Conservation (phyloP, 371 early-diverging fungal species). For the Haplosporangium sp. region DNA sequence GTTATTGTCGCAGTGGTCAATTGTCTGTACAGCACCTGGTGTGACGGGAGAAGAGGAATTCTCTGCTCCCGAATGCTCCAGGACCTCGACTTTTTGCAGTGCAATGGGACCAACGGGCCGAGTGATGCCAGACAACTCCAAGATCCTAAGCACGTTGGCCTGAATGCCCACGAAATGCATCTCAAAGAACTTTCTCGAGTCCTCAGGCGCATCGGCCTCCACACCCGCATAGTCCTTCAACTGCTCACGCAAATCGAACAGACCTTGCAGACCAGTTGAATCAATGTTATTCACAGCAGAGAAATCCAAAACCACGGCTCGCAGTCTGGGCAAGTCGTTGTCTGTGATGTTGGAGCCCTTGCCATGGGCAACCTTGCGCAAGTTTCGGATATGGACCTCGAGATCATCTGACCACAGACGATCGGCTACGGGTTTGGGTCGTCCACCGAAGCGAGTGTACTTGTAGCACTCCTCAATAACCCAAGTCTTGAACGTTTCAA, state of each 20-base stretch:
- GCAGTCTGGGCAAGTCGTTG: conserved; percentile 62
- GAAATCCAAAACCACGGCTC: conserved; percentile 83
- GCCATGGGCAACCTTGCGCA: conserved; percentile 41
- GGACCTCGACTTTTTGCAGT: conserved; percentile 28
- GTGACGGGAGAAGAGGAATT: neutral
- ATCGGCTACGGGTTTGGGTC: conserved; percentile 24
- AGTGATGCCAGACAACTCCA: conserved; percentile 57
- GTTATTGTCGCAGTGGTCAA: neutral
- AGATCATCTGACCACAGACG: conserved; percentile 43
- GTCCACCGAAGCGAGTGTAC: conserved; percentile 48
- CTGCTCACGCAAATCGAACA: conserved; percentile 69
- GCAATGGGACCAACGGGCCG: conserved; percentile 49
- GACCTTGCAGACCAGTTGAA: conserved; percentile 79
- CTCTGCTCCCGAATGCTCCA: conserved; percentile 7
- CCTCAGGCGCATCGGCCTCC: conserved; percentile 54
- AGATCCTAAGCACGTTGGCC: conserved; percentile 40
- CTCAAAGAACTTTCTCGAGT: conserved; percentile 36
- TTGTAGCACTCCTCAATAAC: conserved; percentile 58
- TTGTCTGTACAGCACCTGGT: neutral
- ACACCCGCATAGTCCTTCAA: conserved; percentile 63
- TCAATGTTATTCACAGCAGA: conserved; percentile 84
- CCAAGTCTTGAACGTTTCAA: conserved; percentile 61
- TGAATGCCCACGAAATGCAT: conserved; percentile 54
- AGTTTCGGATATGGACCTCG: conserved; percentile 32
- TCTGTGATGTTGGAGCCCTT: conserved; percentile 40